A percentile compares a stretch with the other conserved stretches of the same genome.
Conservation (phyloP, 202 grass and related monocot species). For the Bolboschoenoplectus hybrid region DNA sequence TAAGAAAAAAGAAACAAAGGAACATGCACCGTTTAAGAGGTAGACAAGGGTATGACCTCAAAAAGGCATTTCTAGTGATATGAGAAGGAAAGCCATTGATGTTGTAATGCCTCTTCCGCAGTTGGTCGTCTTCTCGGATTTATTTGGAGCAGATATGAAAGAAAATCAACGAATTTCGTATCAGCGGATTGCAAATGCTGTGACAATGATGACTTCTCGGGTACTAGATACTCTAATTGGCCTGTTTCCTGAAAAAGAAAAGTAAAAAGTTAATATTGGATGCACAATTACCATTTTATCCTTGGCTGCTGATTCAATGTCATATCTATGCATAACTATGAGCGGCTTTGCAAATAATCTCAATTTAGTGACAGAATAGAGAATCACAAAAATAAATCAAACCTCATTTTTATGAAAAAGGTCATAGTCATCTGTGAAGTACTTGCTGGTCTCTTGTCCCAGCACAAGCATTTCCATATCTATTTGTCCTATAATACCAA, state of each 20-base stretch:
- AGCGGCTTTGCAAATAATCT: background rate
- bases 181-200: slow-evolving; percentile 63
- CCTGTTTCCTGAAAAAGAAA: slow-evolving; percentile 58
- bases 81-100: slow-evolving; percentile 77
- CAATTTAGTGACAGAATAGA: slow-evolving; percentile 4
- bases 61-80: slow-evolving; percentile 43
- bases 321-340: background rate
- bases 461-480: slow-evolving; percentile 93
- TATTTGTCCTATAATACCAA: slow-evolving; percentile 77
- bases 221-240: slow-evolving; percentile 73
- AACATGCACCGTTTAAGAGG: slow-evolving; percentile 18
- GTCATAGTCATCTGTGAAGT: slow-evolving; percentile 86
- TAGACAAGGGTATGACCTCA: slow-evolving; percentile 20
- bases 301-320: background rate
- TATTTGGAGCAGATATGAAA: slow-evolving; percentile 89
- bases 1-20: slow-evolving; percentile 30
- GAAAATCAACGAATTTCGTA: slow-evolving; percentile 76
- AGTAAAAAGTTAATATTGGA: background rate
- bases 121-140: slow-evolving; percentile 89
- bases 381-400: slow-evolving; percentile 23
- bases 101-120: slow-evolving; percentile 75
- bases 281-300: background rate
- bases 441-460: slow-evolving; percentile 76
- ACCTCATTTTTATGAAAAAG: slow-evolving; percentile 94
- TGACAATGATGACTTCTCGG: slow-evolving; percentile 71